A percentile compares a stretch with the other conserved stretches of the same genome.
Conservation (phyloP, 176 grass and related monocot species). For the Otatea glauca region DNA sequence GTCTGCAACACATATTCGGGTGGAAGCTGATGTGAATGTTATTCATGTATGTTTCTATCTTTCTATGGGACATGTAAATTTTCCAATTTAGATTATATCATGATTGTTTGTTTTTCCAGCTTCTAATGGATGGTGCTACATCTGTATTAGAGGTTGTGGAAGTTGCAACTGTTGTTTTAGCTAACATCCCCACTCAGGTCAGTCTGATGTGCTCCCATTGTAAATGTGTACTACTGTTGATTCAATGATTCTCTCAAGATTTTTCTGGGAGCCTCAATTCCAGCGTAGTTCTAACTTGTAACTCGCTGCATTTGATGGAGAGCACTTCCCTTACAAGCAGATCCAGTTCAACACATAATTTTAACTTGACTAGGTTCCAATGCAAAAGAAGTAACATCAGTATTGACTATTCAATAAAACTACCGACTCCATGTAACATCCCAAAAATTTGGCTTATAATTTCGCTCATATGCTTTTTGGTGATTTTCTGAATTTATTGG, state of each 20-base stretch:
- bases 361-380: not conserved
- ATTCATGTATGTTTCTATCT: conserved; percentile 72
- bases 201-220: conserved; percentile 42
- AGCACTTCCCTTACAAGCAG: conserved; percentile 26
- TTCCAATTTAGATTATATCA: conserved; percentile 41
- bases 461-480: too few species aligned
- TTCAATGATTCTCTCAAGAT: conserved; percentile 24
- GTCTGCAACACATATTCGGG: conserved; percentile 59
- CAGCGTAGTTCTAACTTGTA: conserved; percentile 33
- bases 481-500: too few species aligned
- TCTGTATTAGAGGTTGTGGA: conserved; percentile 82
- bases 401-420: conserved; percentile 21
- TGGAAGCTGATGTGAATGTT: conserved; percentile 68
- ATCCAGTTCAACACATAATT: conserved; percentile 17
- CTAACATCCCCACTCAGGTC: conserved; percentile 84
- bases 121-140: conserved; percentile 73
- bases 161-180: conserved; percentile 61
- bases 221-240: conserved; percentile 10
- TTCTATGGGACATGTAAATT: conserved; percentile 26
- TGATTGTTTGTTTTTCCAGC: conserved; percentile 62
- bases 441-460: too few species aligned
- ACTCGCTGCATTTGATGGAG: conserved; percentile 1
- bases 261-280: conserved; percentile 12
- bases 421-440: too few species aligned
- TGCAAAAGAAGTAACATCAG: conserved; percentile 16